A percentile compares a stretch with the other conserved stretches of the same genome.
These are phyloP conservation scores for Citrullus mucosospermus DNA, from an alignment of 306 rosid genomes.

Conservation along the genomic window DNA sequence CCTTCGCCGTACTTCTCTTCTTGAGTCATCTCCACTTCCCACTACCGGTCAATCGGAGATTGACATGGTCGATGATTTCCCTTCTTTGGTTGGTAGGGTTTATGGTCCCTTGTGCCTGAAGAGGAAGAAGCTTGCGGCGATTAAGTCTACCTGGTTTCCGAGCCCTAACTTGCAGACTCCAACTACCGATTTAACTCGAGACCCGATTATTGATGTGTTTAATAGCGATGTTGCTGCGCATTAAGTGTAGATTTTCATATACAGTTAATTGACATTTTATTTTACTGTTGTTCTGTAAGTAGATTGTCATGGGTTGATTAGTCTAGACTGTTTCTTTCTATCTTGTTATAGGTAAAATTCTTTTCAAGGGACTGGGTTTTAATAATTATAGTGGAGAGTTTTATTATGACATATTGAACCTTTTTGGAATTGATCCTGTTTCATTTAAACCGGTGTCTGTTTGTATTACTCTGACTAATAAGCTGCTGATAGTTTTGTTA, in stretches of 20 bases:
- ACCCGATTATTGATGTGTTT: slow-evolving; percentile 40
- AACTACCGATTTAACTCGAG: slow-evolving; percentile 3
- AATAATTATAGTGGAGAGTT: not conserved
- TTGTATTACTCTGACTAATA: not conserved
- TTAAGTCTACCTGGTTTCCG: slow-evolving; percentile 4
- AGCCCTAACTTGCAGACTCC: not conserved
- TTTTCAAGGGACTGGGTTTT: not conserved
- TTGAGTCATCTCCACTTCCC: slow-evolving; percentile 19
- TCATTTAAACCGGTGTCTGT: not conserved
- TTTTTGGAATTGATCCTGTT: not conserved
- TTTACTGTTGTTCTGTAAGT: slow-evolving; percentile 9
- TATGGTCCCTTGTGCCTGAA: slow-evolving; percentile 51
- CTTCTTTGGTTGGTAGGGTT: slow-evolving; percentile 33
- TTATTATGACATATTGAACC: not conserved
- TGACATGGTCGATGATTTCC: slow-evolving; percentile 19
- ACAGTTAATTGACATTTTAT: not conserved
- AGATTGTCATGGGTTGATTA: slow-evolving; percentile 20
- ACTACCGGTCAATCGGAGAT: slow-evolving; percentile 10
- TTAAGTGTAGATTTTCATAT: slow-evolving; percentile 10
- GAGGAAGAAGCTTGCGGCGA: slow-evolving; percentile 59
- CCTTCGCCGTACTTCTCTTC: slow-evolving; percentile 12
- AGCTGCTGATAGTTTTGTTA: not conserved
- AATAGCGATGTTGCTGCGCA: slow-evolving; percentile 45
- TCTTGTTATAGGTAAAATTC: not conserved
- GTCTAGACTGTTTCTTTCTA: slow-evolving; percentile 6